Percentiles rank a stretch among this genome's conserved stretches.
These are phyloP conservation scores for Podila clonocystis DNA, from an alignment of 192 early-diverging fungal genomes.

Conservation along the genomic window DNA sequence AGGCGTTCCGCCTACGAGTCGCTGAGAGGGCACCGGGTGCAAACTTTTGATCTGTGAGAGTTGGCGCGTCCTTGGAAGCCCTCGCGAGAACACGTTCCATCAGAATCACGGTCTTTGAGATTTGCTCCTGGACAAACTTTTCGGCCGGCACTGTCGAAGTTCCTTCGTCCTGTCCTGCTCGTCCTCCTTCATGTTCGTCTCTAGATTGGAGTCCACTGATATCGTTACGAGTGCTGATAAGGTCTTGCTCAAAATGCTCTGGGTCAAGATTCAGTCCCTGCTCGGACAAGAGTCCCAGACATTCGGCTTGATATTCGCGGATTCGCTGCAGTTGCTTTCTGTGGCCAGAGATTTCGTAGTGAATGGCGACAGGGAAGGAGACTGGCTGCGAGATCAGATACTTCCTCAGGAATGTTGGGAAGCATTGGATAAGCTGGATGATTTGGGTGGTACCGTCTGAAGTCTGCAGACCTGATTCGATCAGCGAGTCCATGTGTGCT, in stretches of 20 bases:
- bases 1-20: conserved; percentile 7
- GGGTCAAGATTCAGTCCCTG: conserved; percentile 55
- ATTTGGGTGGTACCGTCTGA: conserved; percentile 4
- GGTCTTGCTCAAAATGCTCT: conserved; percentile 33
- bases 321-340: conserved; percentile 55
- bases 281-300: conserved; percentile 70
- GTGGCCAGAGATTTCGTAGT: conserved; percentile 69
- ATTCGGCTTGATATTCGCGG: conserved; percentile 66
- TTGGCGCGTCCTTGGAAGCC: conserved; percentile 37
- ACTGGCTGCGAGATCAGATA: conserved; percentile 35
- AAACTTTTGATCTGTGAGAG: conserved; percentile 16
- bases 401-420: conserved; percentile 42
- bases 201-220: too few relatives aligned
- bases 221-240: not conserved
- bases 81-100: conserved; percentile 28
- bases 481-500: conserved; percentile 32
- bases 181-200: not conserved
- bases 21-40: conserved; percentile 1
- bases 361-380: conserved; percentile 58
- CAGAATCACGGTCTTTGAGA: conserved; percentile 29
- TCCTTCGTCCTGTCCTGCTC: not conserved
- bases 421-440: conserved; percentile 29
- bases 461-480: conserved; percentile 12
- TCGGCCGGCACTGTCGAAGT: conserved; percentile 11
- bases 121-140: conserved; percentile 38